These are phyloP conservation scores for Hansenula lynferdii DNA, from an alignment of 1,139 yeast genomes.

Conservation along the genomic window DNA sequence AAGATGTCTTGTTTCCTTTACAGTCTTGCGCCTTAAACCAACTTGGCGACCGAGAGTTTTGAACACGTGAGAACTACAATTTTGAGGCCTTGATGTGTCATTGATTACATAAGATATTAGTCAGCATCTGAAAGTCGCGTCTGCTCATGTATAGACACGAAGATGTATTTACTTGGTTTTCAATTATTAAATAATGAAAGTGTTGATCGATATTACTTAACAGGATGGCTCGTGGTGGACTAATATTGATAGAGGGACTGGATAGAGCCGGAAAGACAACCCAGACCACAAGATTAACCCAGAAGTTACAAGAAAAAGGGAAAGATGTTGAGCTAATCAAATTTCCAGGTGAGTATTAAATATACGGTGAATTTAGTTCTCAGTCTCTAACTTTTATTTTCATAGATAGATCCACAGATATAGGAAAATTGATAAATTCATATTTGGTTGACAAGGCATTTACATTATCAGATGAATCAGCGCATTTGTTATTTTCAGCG, in stretches of 20 bases:
- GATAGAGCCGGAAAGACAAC: constrained; percentile 96
- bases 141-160: neutral
- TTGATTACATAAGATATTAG: neutral
- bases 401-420: constrained; percentile 68
- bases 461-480: constrained; percentile 63
- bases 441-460: constrained; percentile 55
- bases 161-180: too few species aligned
- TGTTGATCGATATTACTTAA: too few species aligned
- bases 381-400: too few species aligned
- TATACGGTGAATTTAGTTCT: too few species aligned
- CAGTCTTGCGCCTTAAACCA: constrained; percentile 21
- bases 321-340: constrained; percentile 47
- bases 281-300: constrained; percentile 53
- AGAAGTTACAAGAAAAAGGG: constrained; percentile 30
- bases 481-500: constrained; percentile 87
- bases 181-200: too few species aligned
- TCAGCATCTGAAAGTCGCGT: neutral
- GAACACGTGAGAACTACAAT: neutral
- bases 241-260: constrained; percentile 86
- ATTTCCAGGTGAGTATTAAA: constrained; percentile 48
- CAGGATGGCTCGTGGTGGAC: constrained; percentile 52
- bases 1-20: constrained; percentile 15
- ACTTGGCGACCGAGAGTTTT: constrained; percentile 20
- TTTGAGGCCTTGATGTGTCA: neutral
- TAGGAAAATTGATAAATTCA: constrained; percentile 73